Evolutionary conservation across 176 grass and related monocot species (phyloP).

Genomic region (Eleusine indica): DNA sequence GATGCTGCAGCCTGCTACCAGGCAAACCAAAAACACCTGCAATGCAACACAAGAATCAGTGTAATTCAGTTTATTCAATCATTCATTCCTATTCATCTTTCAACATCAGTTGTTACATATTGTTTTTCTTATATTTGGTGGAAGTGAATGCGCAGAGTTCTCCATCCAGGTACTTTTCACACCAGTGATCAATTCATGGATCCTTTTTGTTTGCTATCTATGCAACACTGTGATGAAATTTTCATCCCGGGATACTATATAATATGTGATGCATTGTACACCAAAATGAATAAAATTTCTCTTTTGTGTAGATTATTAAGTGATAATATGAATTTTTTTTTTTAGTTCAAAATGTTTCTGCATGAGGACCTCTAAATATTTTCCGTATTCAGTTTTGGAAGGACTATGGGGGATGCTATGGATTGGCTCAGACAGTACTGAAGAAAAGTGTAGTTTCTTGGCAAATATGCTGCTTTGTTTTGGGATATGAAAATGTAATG

Average conservation of each 20-base stretch:
- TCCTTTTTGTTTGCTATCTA: neutral
- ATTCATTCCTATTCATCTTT: neutral
- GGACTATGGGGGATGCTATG: neutral
- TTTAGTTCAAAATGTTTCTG: neutral
- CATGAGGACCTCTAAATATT: neutral
- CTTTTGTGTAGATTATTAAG: neutral
- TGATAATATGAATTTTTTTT: neutral
- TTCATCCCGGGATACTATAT: neutral
- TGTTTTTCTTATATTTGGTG: neutral
- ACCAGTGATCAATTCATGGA: neutral
- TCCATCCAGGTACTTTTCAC: neutral
- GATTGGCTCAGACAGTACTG: neutral
- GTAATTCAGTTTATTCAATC: neutral
- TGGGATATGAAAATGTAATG: neutral
- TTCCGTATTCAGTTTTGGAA: neutral
- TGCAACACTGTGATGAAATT: neutral
- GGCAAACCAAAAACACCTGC: conserved; percentile 84
- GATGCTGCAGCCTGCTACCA: conserved; percentile 88
- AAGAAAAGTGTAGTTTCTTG: neutral
- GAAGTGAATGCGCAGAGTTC: neutral
- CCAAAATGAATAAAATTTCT: neutral
- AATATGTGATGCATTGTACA: neutral
- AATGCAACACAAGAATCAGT: neutral
- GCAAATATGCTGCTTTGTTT: neutral
- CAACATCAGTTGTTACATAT: too few relatives aligned